Conservation (phyloP, 176 grass and related monocot genomes). For the Elymus sibiricus region DNA sequence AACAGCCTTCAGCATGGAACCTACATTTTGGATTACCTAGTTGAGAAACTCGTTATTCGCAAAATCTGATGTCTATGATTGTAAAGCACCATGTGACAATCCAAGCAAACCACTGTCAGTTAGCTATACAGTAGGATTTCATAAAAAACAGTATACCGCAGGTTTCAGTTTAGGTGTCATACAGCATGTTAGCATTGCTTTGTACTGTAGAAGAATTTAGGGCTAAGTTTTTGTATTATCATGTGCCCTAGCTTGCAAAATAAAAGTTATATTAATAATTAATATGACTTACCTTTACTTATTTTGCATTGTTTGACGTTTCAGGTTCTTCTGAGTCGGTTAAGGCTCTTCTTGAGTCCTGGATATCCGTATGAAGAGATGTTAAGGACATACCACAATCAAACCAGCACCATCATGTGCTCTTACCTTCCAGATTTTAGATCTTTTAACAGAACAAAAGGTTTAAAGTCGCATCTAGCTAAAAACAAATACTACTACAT, state of each 20-base stretch:
- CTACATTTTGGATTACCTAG: background rate
- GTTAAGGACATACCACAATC: conserved; percentile 86
- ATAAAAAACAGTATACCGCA: background rate
- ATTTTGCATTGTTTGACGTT: conserved; percentile 28
- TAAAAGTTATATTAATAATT: background rate
- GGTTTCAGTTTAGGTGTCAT: background rate
- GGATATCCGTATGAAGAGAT: conserved; percentile 97
- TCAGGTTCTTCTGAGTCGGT: conserved; percentile 86
- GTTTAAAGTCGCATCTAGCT: conserved; percentile 24
- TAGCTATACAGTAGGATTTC: background rate
- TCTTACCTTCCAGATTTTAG: conserved; percentile 86
- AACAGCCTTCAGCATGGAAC: background rate
- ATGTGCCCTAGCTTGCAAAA: background rate
- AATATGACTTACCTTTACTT: background rate
- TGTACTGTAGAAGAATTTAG: conserved; percentile 5
- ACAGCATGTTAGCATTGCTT: background rate
- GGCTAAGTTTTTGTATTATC: background rate
- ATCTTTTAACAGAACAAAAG: conserved; percentile 88
- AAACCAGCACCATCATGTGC: conserved; percentile 92
- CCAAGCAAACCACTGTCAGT: background rate
- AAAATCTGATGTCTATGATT: background rate
- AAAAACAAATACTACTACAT: background rate
- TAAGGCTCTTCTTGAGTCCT: conserved; percentile 97
- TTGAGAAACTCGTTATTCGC: background rate
- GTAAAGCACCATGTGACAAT: background rate